These are phyloP conservation scores for Solanum lycopersicoides DNA, from an alignment of 257 asterid genomes.

Conservation along the genomic window DNA sequence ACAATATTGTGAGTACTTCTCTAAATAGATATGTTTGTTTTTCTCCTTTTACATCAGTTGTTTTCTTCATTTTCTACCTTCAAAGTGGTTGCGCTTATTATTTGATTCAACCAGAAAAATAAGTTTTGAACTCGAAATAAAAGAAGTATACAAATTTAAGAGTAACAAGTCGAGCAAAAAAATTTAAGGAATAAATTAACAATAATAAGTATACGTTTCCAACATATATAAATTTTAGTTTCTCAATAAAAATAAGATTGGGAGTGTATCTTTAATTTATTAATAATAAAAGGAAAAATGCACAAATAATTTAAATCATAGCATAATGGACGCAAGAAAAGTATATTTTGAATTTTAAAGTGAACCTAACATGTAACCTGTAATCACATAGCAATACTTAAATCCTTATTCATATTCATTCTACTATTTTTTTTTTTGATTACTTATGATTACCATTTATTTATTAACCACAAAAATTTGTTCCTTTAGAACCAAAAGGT, in stretches of 20 bases:
- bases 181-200: background rate
- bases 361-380: too few species aligned
- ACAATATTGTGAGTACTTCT: constrained; percentile 27
- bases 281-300: too few species aligned
- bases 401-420: too few species aligned
- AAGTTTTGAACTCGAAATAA: background rate
- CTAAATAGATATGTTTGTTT: background rate
- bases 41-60: background rate
- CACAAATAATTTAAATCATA: too few species aligned
- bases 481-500: too few species aligned
- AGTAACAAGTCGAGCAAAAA: background rate
- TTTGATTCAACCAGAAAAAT: background rate
- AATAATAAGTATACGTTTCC: background rate
- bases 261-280: background rate
- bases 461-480: too few species aligned
- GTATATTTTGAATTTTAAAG: too few species aligned
- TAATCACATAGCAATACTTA: too few species aligned
- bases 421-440: too few species aligned
- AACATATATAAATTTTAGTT: background rate
- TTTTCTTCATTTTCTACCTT: background rate
- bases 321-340: too few species aligned
- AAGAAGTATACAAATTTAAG: background rate
- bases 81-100: background rate
- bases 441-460: too few species aligned
- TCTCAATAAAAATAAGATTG: background rate